phyloP scores from a whole-genome alignment of 2,329 filamentous ascomycete species.

The Botrytis hyacinthi region DNA sequence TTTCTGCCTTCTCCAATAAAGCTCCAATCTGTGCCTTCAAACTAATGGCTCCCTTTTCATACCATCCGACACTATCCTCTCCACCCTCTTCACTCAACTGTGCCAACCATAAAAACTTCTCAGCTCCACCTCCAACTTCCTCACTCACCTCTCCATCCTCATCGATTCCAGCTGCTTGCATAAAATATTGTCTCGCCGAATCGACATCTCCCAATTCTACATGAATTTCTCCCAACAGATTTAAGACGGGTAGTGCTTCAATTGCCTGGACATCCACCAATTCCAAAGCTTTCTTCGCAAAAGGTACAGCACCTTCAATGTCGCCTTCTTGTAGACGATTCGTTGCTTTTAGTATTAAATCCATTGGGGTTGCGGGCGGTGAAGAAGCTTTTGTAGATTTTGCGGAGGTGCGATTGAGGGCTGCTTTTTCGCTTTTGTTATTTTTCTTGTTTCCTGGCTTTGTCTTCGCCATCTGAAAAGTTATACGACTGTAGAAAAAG shows the following conservation, averaged over 20 bases:
- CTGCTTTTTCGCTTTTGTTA: conserved; percentile 34
- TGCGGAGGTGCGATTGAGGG: conserved; percentile 33
- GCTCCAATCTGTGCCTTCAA: conserved; percentile 69
- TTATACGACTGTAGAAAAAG: background rate
- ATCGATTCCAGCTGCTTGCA: conserved; percentile 72
- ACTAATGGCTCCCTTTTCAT: conserved; percentile 67
- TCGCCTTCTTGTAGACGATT: conserved; percentile 37
- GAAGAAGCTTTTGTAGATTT: conserved; percentile 31
- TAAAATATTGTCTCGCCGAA: conserved; percentile 68
- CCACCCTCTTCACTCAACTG: conserved; percentile 77
- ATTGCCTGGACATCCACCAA: conserved; percentile 30
- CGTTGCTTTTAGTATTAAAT: conserved; percentile 36
- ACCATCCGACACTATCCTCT: conserved; percentile 64
- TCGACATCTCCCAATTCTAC: conserved; percentile 63
- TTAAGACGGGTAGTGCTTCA: conserved; percentile 37
- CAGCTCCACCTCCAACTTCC: conserved; percentile 74
- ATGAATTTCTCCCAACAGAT: conserved; percentile 41
- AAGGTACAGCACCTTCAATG: conserved; percentile 33
- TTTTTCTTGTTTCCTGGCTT: conserved; percentile 38
- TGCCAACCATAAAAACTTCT: conserved; percentile 93
- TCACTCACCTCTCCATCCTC: conserved; percentile 69
- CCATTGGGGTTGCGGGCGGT: conserved; percentile 29
- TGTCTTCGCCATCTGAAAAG: conserved; percentile 38
- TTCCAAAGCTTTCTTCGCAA: conserved; percentile 35
- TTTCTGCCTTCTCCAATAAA: conserved; percentile 54